These are phyloP conservation scores for Erigeron philadelphicus DNA, from an alignment of 140 eudicot genomes.

Conservation along the genomic window DNA sequence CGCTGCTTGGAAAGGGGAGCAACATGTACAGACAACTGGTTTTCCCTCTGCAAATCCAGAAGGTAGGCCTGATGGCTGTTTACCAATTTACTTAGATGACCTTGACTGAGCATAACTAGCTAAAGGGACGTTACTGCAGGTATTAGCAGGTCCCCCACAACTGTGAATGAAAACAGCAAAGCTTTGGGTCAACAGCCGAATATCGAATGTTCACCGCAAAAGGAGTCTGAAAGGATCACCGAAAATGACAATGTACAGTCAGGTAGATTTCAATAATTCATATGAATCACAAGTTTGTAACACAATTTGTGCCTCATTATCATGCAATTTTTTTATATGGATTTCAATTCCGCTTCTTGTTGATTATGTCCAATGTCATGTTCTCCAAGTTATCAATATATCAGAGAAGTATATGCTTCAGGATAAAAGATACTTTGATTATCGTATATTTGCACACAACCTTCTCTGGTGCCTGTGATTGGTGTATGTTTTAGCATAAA, in stretches of 20 bases:
- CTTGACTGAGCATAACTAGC: conserved; percentile 27
- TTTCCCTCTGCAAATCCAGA: conserved; percentile 49
- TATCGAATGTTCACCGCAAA: conserved; percentile 38
- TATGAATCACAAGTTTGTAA: conserved; percentile 1
- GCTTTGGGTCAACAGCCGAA: conserved; percentile 33
- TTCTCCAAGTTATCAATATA: conserved; percentile 1
- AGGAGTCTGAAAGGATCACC: conserved; percentile 54
- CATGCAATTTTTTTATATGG: conserved; percentile 5
- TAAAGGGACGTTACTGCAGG: conserved; percentile 33
- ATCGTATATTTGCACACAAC: not conserved
- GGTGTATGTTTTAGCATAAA: conserved; percentile 1
- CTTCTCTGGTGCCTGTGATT: conserved; percentile 1
- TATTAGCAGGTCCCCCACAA: conserved; percentile 36
- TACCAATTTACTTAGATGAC: conserved; percentile 13
- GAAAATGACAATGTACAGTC: conserved; percentile 55
- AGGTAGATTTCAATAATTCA: conserved; percentile 32
- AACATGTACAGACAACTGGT: conserved; percentile 38
- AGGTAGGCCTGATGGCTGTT: conserved; percentile 40
- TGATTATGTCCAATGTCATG: conserved; percentile 1
- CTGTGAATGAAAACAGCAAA: conserved; percentile 31
- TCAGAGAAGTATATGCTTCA: conserved; percentile 8
- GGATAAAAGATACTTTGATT: not conserved
- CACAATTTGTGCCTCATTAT: not conserved
- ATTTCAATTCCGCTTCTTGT: conserved; percentile 6
- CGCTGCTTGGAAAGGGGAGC: conserved; percentile 52